Evolutionary conservation across 2,329 filamentous ascomycete species (phyloP), one percentile per base, ranked within the genome.

Genomic region (Pleomassaria siparia): DNA sequence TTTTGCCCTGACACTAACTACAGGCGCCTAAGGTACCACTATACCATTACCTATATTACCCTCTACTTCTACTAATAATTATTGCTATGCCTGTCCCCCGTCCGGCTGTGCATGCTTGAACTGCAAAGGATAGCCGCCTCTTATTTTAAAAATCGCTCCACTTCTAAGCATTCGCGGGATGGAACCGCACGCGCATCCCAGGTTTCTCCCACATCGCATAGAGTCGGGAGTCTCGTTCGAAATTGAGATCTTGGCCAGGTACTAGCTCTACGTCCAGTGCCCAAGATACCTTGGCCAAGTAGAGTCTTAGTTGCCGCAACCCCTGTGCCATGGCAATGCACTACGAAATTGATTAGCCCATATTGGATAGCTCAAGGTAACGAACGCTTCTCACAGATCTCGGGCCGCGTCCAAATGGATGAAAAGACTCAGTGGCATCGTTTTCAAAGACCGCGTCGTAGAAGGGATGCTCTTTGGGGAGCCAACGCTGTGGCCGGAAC

Each of bases 201-300:
- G 46, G 46, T 33, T 48, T 48, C 46, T 39, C 32, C 46, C 40
- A 43, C 46, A 48, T 43, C 32, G 40, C 46, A 25, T 48, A 48
- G 24, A 44, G 40, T 29, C 40, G 40, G 18, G 13, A 48, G 33
- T 48, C 40, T 32, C 46, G 40, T 44, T 48, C 46, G 25, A 43
- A 44, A 24, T 48, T 24, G 21, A 48, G 40, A 36, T 44, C 40
- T 43, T 48, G 30, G 4, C 40, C 40, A 16, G 21, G 21, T 32
- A 47, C 45, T 48, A 44, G 40, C 40, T 48, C 46, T 28, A 48
- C 13, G 18, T 48, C 46, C 12, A 48, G 24, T 4, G 40, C 22
- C 46, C 46, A 48, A 30, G 18, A 24, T 39, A 39, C 20, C 21
- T 39, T 39, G 20, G 36, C 36, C 18, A 39, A 24, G 20, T 35